Evolutionary conservation across 306 rosid species (phyloP), one percentile per base, ranked within the genome.

Genomic region (Vigna nakashimae): DNA sequence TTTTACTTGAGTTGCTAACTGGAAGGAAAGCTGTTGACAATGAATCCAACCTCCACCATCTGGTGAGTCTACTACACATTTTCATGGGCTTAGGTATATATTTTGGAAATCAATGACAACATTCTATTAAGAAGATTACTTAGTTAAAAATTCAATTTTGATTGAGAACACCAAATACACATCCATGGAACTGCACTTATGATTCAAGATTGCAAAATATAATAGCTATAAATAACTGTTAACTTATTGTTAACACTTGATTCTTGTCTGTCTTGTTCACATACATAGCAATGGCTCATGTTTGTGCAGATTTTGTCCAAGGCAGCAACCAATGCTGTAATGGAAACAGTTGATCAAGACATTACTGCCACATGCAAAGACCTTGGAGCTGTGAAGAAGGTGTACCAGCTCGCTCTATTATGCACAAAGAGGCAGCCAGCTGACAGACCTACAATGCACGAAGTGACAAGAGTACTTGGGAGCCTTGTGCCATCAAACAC

Each of bases 21-120:
- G 99, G 99, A 43, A 83, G 88, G 86, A 92, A 92, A 85, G 98
- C 99, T 22, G 99, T 95, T 34, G 96, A 95, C 59, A 65, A 95
- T 49, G 99, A 95, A 69, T 88, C 88, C 74, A 95, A 95, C 86
- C 95, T 95, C 79, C 99, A 95, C 69, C 93, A 95, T 60, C 82
- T 92, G 88, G 99, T 91, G 36, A 67, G 89, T 84, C 48, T 36
- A 43, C 46, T 42, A 17, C 24, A 4, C 11, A 38, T 30, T 51
- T 51, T 57, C 48, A 53, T 38, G 24, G 9, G 9, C 26, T 49
- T 24, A 52, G 42, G 14, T 14, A 18, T 36, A 22, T 65, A 1
- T 18, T 64, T 75, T 75, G n/a, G 52, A 48, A 42, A 42, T 42
- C 46, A 42, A 42, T 42, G 10, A 8, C 9, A 5, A 42, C 13